Evolutionary conservation across 2,329 filamentous ascomycete species (phyloP).

Genomic region (Trichoderma polysporum): DNA sequence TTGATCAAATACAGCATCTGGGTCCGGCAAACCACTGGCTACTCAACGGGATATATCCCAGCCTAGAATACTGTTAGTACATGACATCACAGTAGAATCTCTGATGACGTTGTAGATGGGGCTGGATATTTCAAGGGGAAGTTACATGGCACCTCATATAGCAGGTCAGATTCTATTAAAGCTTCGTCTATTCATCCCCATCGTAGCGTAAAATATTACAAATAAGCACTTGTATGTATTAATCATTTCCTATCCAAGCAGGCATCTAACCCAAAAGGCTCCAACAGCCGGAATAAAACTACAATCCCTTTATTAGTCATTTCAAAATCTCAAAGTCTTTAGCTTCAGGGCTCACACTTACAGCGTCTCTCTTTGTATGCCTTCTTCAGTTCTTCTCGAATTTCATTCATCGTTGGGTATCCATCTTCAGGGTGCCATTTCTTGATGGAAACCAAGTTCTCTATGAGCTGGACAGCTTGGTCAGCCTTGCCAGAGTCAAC

Average conservation of each 20-base stretch:
- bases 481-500: not conserved
- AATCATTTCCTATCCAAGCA: not conserved
- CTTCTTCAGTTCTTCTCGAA: not conserved
- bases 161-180: no score
- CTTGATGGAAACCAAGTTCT: conserved; percentile 9
- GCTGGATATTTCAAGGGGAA: no score
- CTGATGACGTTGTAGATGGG: no score
- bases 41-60: conserved; percentile 46
- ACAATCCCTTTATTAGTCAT: not conserved
- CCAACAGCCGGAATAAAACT: not conserved
- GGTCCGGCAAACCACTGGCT: conserved; percentile 45
- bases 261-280: not conserved
- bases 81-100: no score
- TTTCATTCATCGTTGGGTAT: not conserved
- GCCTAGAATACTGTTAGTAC: conserved; percentile 26
- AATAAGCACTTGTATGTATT: not conserved
- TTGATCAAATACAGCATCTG: conserved; percentile 41
- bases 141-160: no score
- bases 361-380: conserved; percentile 4
- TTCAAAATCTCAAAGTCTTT: no score
- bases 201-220: not conserved
- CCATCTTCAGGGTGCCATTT: not conserved
- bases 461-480: conserved; percentile 5
- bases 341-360: no score
- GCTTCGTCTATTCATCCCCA: not conserved